Evolutionary conservation across 257 asterid genomes (phyloP), one percentile per base, ranked within the genome.

Genomic region (Solanum medicagineum): DNA sequence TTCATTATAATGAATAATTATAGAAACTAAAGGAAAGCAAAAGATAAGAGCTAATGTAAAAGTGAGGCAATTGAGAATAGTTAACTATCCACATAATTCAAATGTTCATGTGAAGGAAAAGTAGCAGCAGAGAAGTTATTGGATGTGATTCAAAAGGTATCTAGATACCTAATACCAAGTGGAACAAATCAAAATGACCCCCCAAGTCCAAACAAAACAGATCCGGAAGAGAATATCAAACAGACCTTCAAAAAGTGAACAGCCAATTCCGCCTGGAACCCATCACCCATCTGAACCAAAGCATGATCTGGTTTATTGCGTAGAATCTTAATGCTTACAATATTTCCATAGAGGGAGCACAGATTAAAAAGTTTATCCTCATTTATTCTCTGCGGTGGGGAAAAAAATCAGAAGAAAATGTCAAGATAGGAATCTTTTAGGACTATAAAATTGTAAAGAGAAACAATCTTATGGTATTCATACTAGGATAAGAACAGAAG

Each of bases 211-310:
- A 51, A 62, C 62, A 81, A 36, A 63, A 68, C 62, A 86, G 51
- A 89, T 68, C 36, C 40, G 2, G 12, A 59, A 62, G 75, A 89
- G 44, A 36, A 81, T 70, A 24, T 36, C 29, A 59, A 83, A 62
- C 84, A 62, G 51, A 97, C 99, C 98, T 97, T 97, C 89, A 97
- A 88, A 86, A 95, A 97, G 90, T 97, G 98, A 79, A 97, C 98
- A 69, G 98, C 99, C 92, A 97, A 87, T 88, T 97, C 99, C 86
- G 99, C 98, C 92, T 97, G 98, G 88, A 96, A 95, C 75, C 99
- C 99, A 90, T 95, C 99, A 59, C 98, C 97, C 98, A 97, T 92
- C 92, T 97, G 98, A 82, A 97, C 96, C 74, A 97, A 88, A 44
- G 97, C 98, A 89, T 97, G 99, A 89, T 97, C 99, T 49, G 97